Conservation (phyloP, 129 eudicot genomes). For the Artemisia tridentata region DNA sequence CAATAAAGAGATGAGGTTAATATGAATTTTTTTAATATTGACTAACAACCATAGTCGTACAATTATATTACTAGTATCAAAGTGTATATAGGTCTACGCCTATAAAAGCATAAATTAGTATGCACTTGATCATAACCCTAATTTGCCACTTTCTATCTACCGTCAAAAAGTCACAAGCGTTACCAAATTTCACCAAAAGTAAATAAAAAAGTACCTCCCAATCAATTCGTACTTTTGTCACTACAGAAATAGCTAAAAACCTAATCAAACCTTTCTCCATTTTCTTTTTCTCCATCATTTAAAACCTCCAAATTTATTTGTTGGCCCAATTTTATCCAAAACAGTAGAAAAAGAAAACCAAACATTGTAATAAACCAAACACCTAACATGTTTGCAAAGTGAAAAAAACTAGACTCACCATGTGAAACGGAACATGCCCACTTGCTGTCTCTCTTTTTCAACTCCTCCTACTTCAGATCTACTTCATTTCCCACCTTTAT, state of each 20-base stretch:
- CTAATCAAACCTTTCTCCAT: too few species aligned
- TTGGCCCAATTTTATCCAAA: too few species aligned
- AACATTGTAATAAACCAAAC: not conserved
- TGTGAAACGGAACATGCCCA: slow-evolving; percentile 24
- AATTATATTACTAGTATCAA: too few species aligned
- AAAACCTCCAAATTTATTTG: too few species aligned
- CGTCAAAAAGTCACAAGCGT: not conserved
- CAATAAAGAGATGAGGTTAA: too few species aligned
- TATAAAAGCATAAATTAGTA: too few species aligned
- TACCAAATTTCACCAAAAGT: slow-evolving; percentile 3
- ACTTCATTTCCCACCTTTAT: slow-evolving; percentile 15
- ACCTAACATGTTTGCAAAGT: not conserved
- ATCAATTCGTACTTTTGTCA: not conserved
- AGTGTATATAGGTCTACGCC: too few species aligned
- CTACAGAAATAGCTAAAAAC: too few species aligned
- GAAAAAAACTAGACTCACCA: not conserved
- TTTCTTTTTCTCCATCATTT: too few species aligned
- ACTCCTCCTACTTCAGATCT: slow-evolving; percentile 41
- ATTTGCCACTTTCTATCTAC: not conserved
- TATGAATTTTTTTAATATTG: too few species aligned
- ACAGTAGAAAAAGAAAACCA: not conserved
- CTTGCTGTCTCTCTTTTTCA: slow-evolving; percentile 28
- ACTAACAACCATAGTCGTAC: too few species aligned
- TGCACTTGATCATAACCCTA: too few species aligned
- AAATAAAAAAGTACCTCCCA: not conserved